phyloP scores from a whole-genome alignment of 1,139 yeast genomes.

The Kurtzmaniella quercitrusa region DNA sequence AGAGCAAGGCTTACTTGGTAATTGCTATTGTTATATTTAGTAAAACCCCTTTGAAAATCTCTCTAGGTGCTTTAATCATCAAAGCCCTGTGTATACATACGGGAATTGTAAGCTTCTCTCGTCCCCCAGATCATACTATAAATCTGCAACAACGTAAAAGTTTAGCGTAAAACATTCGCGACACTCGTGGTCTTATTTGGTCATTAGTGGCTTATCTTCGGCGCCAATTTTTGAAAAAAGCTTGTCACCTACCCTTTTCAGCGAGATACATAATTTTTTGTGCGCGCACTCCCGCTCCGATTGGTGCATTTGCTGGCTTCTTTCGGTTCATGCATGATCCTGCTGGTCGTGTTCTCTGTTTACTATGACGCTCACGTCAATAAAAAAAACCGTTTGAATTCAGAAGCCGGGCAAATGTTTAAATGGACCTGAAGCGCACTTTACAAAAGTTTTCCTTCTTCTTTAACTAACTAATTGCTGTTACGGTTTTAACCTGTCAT shows the following conservation, averaged over 20 bases:
- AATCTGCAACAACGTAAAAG: background rate
- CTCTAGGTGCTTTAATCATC: too few relatives aligned
- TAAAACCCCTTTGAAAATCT: too few relatives aligned
- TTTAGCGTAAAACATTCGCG: background rate
- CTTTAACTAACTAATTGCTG: slow-evolving; percentile 5
- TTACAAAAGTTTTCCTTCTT: background rate
- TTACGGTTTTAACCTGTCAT: slow-evolving; percentile 9
- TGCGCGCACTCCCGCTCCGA: background rate
- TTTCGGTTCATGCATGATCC: slow-evolving; percentile 2
- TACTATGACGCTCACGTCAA: background rate
- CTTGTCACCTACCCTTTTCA: background rate
- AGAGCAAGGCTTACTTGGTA: too few relatives aligned
- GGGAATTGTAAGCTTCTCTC: background rate
- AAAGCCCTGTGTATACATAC: too few relatives aligned
- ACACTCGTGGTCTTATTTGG: background rate
- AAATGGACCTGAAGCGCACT: background rate
- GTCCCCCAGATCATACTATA: too few relatives aligned
- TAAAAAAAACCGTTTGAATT: background rate
- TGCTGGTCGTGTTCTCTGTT: slow-evolving; percentile 6
- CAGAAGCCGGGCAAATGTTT: background rate
- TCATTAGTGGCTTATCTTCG: background rate
- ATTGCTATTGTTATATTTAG: too few relatives aligned
- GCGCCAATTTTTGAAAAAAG: background rate
- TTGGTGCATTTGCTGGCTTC: slow-evolving; percentile 3
- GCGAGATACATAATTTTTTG: background rate